A percentile compares a stretch with the other conserved stretches of the same genome.
Conservation (phyloP, 2,329 filamentous ascomycete species). For the Cadophora sp. region DNA sequence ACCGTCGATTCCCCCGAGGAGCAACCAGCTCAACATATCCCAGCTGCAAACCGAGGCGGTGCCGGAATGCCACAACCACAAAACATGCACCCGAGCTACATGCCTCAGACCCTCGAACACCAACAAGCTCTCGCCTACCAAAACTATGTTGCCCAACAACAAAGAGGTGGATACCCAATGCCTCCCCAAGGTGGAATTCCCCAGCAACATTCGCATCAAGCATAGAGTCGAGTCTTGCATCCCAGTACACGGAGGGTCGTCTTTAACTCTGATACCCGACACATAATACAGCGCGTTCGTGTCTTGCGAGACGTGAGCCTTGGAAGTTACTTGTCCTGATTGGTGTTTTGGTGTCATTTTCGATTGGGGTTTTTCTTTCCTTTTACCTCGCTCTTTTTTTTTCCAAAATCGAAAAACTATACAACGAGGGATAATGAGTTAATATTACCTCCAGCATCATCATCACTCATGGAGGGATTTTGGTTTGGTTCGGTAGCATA, state of each 20-base stretch:
- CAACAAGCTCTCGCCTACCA: conserved; percentile 84
- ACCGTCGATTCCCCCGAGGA: conserved; percentile 93
- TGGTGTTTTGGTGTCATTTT: conserved; percentile 44
- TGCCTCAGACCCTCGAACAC: conserved; percentile 65
- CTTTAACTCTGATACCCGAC: conserved; percentile 62
- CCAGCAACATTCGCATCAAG: conserved; percentile 82
- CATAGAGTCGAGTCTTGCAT: conserved; percentile 54
- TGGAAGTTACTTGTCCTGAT: conserved; percentile 38
- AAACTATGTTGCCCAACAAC: conserved; percentile 78
- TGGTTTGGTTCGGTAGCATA: conserved; percentile 23
- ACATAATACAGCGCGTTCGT: conserved; percentile 53
- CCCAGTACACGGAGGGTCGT: conserved; percentile 41
- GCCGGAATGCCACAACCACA: conserved; percentile 67
- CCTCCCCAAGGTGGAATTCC: conserved; percentile 79
- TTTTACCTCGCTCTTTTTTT: conserved; percentile 19
- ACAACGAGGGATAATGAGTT: conserved; percentile 38
- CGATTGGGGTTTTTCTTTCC: conserved; percentile 36
- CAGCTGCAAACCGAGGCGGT: conserved; percentile 62
- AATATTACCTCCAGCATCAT: conserved; percentile 29
- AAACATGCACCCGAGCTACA: conserved; percentile 70
- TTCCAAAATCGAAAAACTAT: conserved; percentile 34
- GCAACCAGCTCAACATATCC: conserved; percentile 76
- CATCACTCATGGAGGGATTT: conserved; percentile 19
- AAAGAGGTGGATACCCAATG: conserved; percentile 79
- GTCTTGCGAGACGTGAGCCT: conserved; percentile 43